Percentiles rank a stretch among this genome's conserved stretches.
phyloP scores from a whole-genome alignment of 2,329 filamentous ascomycete genomes.

The Stemphylium vesicarium region DNA sequence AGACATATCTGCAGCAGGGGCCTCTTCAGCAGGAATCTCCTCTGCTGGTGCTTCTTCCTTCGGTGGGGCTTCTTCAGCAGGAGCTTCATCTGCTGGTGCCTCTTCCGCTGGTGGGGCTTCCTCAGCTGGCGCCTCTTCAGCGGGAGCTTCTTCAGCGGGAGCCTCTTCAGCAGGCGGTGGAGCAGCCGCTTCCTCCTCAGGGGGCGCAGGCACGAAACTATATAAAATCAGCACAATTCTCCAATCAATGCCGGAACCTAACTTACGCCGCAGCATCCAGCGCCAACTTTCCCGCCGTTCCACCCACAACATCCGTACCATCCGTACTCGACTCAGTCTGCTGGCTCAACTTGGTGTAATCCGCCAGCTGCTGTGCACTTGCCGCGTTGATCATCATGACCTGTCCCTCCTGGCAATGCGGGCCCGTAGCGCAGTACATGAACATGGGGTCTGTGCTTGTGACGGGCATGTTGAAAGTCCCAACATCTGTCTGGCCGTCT shows the following conservation, averaged over 20 bases:
- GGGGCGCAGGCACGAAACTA: conserved; percentile 32
- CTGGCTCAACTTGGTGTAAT: conserved; percentile 36
- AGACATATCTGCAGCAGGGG: neutral
- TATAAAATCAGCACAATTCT: neutral
- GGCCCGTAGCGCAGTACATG: conserved; percentile 40
- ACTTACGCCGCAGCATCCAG: conserved; percentile 37
- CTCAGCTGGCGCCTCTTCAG: conserved; percentile 2
- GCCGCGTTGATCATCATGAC: conserved; percentile 39
- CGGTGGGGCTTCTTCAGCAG: neutral
- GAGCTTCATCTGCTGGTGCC: neutral
- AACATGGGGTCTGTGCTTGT: conserved; percentile 39
- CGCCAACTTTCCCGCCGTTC: conserved; percentile 27
- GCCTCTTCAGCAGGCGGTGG: conserved; percentile 16
- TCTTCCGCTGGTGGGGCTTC: conserved; percentile 6
- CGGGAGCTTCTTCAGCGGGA: conserved; percentile 3
- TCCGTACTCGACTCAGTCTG: conserved; percentile 30
- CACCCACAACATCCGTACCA: conserved; percentile 29
- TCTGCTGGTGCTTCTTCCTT: too few species aligned
- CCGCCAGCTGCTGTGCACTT: conserved; percentile 31
- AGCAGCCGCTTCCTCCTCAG: conserved; percentile 23
- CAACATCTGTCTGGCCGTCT: conserved; percentile 38
- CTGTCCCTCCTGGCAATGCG: conserved; percentile 40
- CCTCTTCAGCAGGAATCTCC: neutral
- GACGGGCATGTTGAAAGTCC: conserved; percentile 42
- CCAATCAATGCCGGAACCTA: too few species aligned